These are phyloP conservation scores for Podaxis sp. DNA, from an alignment of 768 basidiomycete genomes.

Conservation along the genomic window DNA sequence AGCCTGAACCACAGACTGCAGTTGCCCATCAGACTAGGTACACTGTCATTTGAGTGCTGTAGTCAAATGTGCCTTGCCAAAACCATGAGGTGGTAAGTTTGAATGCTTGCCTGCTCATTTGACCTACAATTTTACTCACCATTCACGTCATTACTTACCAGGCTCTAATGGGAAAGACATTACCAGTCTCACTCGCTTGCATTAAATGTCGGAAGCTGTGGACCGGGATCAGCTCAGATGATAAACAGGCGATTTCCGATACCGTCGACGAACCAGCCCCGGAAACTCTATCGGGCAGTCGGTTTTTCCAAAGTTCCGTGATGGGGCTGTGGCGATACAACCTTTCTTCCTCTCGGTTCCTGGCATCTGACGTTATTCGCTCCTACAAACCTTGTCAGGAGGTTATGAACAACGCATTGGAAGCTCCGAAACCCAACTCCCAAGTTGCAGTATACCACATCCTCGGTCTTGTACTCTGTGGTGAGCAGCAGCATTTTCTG, in stretches of 20 bases:
- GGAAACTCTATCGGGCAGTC: conserved; percentile 7
- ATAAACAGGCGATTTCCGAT: background rate
- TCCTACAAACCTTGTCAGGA: background rate
- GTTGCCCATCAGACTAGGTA: background rate
- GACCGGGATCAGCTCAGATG: background rate
- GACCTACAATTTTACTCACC: background rate
- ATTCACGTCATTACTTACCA: background rate
- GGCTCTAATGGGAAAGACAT: background rate
- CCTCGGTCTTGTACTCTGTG: background rate
- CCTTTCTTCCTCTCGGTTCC: conserved; percentile 4
- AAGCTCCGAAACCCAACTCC: background rate
- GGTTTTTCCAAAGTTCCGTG: conserved; percentile 12
- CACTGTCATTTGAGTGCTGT: background rate
- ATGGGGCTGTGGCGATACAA: conserved; percentile 6
- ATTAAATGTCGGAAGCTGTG: conserved; percentile 3
- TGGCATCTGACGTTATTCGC: conserved; percentile 9
- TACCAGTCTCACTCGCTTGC: background rate
- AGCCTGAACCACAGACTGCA: background rate
- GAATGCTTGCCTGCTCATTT: background rate
- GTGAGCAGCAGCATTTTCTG: background rate
- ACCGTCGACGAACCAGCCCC: background rate
- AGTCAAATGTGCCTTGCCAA: background rate
- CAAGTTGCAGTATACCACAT: background rate
- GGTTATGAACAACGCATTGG: conserved; percentile 1
- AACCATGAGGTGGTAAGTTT: background rate